These are phyloP conservation scores for Candida alai DNA, from an alignment of 805 yeast species.

Conservation along the genomic window DNA sequence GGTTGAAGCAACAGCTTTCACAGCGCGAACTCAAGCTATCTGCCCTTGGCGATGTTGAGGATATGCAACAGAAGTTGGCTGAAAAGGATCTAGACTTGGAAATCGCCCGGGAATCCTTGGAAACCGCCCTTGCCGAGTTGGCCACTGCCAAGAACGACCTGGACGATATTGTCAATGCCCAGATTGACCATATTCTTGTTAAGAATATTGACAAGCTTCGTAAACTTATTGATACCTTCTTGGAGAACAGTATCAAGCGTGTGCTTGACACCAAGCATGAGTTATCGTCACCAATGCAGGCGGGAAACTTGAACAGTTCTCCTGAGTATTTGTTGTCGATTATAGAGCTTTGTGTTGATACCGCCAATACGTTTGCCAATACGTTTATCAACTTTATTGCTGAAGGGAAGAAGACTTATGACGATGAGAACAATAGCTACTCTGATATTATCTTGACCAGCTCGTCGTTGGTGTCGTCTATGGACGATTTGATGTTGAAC, in stretches of 20 bases:
- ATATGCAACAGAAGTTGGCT: conserved; percentile 44
- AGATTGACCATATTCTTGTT: conserved; percentile 50
- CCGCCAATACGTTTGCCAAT: conserved; percentile 77
- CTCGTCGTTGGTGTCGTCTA: conserved; percentile 57
- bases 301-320: conserved; percentile 73
- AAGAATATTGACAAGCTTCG: conserved; percentile 48
- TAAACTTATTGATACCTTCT: conserved; percentile 62
- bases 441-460: conserved; percentile 58
- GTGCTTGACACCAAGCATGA: conserved; percentile 71
- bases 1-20: conserved; percentile 45
- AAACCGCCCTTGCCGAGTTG: conserved; percentile 60
- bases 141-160: conserved; percentile 48
- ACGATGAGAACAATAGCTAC: conserved; percentile 50
- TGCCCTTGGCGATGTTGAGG: conserved; percentile 21
- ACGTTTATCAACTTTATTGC: conserved; percentile 72
- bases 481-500: conserved; percentile 60
- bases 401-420: conserved; percentile 56
- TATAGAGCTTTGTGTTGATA: conserved; percentile 63
- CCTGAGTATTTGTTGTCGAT: conserved; percentile 66
- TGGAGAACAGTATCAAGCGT: conserved; percentile 63
- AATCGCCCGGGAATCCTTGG: conserved; percentile 75
- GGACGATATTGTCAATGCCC: conserved; percentile 53
- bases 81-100: conserved; percentile 79
- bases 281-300: conserved; percentile 74
- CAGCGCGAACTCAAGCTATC: conserved; percentile 13